Base-by-base conservation (phyloP, 306 rosid genomes). In the Gastrolobium bilobum region DNA sequence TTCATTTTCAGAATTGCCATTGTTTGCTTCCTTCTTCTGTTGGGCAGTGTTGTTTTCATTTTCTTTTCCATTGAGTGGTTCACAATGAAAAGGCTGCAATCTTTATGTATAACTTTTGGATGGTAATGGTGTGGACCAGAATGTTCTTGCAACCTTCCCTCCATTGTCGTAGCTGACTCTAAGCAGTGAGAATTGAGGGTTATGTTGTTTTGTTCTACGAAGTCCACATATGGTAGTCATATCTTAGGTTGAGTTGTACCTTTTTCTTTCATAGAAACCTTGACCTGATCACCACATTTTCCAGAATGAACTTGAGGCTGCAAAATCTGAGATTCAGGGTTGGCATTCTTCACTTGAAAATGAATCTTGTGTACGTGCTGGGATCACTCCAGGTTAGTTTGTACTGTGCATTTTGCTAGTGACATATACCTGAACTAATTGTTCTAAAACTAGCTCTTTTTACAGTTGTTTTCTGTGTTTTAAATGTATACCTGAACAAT, bases 341-440 rank as follows among this genome's bases (percentile, higher is more conserved):
- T 94, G 98, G 97, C 93, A 77, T 85, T 91, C 97, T 78, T 85
- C 97, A 73, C 83, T 94, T 70, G 90, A 86, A 84, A 87, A 88
- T 79, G 97, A 92, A 70, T 73, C 93, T 40, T 85, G 81, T 69
- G 79, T 94, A 59, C 88, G 87, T 82, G 52, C 88, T 42, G 98
- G 97, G 81, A 69, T 85, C 81, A 76, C 88, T 75, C 95, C 95
- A 61, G 94, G 97, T 94, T 73, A 79, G 91, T 67, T 61, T 86
- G 60, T 43, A n/a, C 47, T 33, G 46, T 11, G 59, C 37, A 11
- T 52, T 76, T 85, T 69, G 57, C 73, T 40, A 14, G 52, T 26
- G 56, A 67, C 15, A 8, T 44, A 62, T 68, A 63, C 64, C 29
- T 78, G 71, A 35, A 33, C 76, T 42, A 42, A 51, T 43, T 67